Percentiles rank a stretch among this genome's conserved stretches.
Conservation (phyloP, 495 filamentous ascomycete genomes). For the Podospora appendiculata region DNA sequence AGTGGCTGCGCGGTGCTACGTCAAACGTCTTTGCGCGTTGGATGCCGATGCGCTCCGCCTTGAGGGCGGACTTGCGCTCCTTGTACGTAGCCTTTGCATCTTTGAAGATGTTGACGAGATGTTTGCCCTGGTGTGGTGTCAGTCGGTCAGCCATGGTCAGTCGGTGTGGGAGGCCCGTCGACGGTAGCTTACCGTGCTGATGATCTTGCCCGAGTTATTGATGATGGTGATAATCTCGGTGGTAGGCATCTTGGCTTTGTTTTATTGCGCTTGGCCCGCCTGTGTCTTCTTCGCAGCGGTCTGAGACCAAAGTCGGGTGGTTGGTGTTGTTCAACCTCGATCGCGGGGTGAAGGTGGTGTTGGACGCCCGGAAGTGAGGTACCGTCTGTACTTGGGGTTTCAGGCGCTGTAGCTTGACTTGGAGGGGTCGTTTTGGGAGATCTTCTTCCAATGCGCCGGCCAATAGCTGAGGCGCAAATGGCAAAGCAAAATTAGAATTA, state of each 20-base stretch:
- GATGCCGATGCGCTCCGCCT: slow-evolving; percentile 48
- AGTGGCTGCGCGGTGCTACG: slow-evolving; percentile 9
- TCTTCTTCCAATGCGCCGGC: no score
- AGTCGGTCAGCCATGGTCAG: slow-evolving; percentile 12
- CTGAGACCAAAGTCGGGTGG: background rate
- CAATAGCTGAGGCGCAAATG: no score
- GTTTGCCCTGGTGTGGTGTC: slow-evolving; percentile 59
- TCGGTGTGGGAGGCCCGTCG: background rate
- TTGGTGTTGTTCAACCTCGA: background rate
- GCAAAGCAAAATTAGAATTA: no score
- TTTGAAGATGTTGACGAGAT: slow-evolving; percentile 77
- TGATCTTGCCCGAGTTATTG: slow-evolving; percentile 86
- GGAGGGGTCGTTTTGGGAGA: no score
- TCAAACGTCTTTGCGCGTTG: slow-evolving; percentile 37
- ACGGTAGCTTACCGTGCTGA: slow-evolving; percentile 68
- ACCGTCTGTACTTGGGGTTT: no score
- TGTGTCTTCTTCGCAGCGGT: background rate
- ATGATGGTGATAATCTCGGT: slow-evolving; percentile 78
- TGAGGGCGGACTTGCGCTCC: slow-evolving; percentile 71
- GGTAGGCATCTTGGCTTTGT: slow-evolving; percentile 31
- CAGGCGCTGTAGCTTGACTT: no score
- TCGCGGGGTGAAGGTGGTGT: background rate
- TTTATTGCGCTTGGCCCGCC: background rate
- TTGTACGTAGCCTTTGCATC: slow-evolving; percentile 80
- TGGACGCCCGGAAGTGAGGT: no score